Base-by-base conservation (phyloP, 75 land plant genomes). In the Cupressus sempervirens region DNA sequence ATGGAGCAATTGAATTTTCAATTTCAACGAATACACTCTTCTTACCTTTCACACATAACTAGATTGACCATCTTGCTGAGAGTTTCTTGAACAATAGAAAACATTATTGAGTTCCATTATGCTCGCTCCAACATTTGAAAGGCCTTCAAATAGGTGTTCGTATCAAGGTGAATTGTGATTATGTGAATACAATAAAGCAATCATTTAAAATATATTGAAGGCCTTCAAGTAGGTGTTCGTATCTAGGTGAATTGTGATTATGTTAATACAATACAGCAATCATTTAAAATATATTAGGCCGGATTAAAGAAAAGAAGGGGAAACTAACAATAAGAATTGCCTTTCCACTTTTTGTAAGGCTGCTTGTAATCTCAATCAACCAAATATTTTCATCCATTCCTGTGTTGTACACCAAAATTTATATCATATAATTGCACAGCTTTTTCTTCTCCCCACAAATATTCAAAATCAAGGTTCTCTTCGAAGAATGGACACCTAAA, bases 381-480 rank as follows among this genome's bases (percentile, higher is more conserved):
- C 10, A 79, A 79, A 79, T 79, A 43, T 77, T 79, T 20, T 45
- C 81, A n/a, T 77, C 80, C 52, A 7, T 45, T n/a, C 30, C 26
- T 79, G 30, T 11, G 15, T 79, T 45, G 81, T 5, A 40, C 30
- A 26, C 10, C 29, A 79, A 40, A 43, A 79, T 23, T n/a, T 43
- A 79, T 20, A 43, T 14, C 52, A 26, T 26, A 79, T 43, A 79
- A 8, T 36, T 43, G 81, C 81, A 45, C 52, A 26, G 10, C 18
- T 43, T 43, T 79, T 45, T 79, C 41, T 45, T 79, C 81, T 43
- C 81, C 3, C 45, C 1, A 10, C 32, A 43, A 79, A 45, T 26
- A 40, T 79, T 79, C 46, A 79, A 62, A 62, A 79, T 79, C 48
- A 79, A 79, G 50, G 45, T 18, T 43, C 48, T 29, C 45, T 79